Percentiles rank a stretch among this genome's conserved stretches.
phyloP scores from a whole-genome alignment of 306 rosid genomes.

The Argentina anserina region DNA sequence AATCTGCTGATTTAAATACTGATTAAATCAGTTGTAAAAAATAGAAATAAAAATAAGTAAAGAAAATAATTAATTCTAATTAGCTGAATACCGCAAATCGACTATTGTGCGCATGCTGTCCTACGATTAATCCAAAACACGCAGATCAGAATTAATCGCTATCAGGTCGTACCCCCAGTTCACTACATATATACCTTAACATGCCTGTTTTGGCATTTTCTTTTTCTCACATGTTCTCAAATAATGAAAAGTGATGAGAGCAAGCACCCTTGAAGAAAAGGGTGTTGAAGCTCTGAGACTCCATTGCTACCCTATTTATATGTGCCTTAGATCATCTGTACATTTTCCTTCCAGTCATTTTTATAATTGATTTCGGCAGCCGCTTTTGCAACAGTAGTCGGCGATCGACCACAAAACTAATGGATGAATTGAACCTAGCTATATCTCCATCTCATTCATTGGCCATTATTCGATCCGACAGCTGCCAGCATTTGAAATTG shows the following conservation, averaged over 20 bases:
- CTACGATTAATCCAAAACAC: background rate
- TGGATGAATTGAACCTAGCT: background rate
- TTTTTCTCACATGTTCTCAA: background rate
- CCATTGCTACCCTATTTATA: background rate
- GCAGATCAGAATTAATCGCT: background rate
- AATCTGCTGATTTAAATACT: background rate
- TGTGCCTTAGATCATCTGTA: background rate
- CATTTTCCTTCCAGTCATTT: background rate
- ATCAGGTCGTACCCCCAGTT: background rate
- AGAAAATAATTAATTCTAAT: background rate
- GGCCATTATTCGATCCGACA: conserved; percentile 5
- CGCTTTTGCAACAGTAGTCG: background rate
- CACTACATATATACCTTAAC: background rate
- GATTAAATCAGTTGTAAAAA: background rate
- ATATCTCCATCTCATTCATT: background rate
- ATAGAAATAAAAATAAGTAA: background rate
- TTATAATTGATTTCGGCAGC: background rate
- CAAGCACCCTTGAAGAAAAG: background rate
- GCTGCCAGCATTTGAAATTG: background rate
- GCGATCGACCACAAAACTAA: background rate
- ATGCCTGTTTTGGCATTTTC: background rate
- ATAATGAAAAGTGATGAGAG: background rate
- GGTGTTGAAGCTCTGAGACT: background rate
- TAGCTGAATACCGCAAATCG: background rate
- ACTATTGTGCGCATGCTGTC: background rate